Base-by-base conservation (phyloP, 768 basidiomycete genomes). In the Boletus huronensis region DNA sequence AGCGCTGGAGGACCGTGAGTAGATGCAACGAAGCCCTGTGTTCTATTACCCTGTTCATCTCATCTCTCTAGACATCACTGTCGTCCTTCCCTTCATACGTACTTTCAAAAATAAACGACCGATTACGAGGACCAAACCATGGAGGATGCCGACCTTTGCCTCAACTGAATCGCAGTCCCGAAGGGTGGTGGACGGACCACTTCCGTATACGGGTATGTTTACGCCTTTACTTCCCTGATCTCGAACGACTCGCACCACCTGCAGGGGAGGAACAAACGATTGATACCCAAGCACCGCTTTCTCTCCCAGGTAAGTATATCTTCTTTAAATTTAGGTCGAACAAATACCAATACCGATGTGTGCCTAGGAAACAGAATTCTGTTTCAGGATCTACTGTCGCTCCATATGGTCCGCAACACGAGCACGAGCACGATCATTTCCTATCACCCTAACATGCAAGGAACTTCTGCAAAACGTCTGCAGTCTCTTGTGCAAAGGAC, bases 21-120 rank as follows among this genome's bases (percentile, higher is more conserved):
- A n/a, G 41, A 25, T 40, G 5, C 13, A 39, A 4, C 6, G 14
- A 6, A 34, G 25, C 16, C 10, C 48, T 41, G 58, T 59, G 29
- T 52, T 50, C 40, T 28, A 23, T 21, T 34, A 13, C 14, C 26
- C 5, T 36, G 7, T 46, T 62, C 26, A 52, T 47, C 4, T 25
- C n/a, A n/a, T n/a, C n/a, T 46, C n/a, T 23, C 10, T 52, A 78
- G 77, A 77, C 52, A 72, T 79, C 39, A 79, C 78, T 4, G 66
- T 79, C 28, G 64, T 75, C 6, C 63, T 79, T 23, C 71, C 70
- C 2, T 79, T 77, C 52, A 58, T 73, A 34, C 75, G 79, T n/a
- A 63, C 67, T 3, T 70, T 77, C 52, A 64, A 67, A 55, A 68
- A 70, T 48, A 52, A 48, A 34, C 53, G 48, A 25, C 70, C 72